Base-by-base conservation (phyloP, 352 stramenopile species). In the Globisporangium heterothallicum region DNA sequence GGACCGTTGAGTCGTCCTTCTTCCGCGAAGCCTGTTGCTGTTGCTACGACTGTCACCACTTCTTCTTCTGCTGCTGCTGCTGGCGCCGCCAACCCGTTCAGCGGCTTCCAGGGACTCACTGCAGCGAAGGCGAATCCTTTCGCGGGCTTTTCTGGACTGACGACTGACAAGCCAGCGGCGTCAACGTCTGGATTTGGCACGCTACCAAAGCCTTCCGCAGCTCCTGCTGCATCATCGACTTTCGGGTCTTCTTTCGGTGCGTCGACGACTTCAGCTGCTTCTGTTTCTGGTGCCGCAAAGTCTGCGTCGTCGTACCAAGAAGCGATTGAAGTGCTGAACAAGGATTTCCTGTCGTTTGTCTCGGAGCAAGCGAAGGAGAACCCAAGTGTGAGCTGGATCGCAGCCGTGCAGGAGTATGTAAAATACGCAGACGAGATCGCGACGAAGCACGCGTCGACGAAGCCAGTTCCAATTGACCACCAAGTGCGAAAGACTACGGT, bases 261-360 rank as follows among this genome's bases (percentile, higher is more conserved):
- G n/a, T 29, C 41, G 6, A 58, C 58, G 1, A 3, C 53, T 9
- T n/a, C 56, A 25, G 26, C 27, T 6, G 22, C 27, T 4, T 25
- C 44, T 18, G 35, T 53, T 14, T 30, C 43, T 19, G 5, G 30
- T 38, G 16, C 8, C 29, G 18, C 46, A 7, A 44, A 34, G 16
- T 25, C 47, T 21, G 43, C 59, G n/a, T 32, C 41, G 9, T 78
- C 66, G 44, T 90, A 88, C 54, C 72, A 88, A 36, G 66, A 88
- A 44, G 81, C 76, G n/a, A 92, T 92, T 26, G 77, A 88, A 52
- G 59, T 66, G 42, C 72, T 94, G 2, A 94, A 94, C 60, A 86
- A 88, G 54, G 78, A 74, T 41, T 94, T 94, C 41, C 53, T 91
- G 47, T 62, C 63, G 13, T 92, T 92, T 56, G 81, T 84, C 10